Conservation (phyloP, 1,284 basidiomycete species). For the Ceraceosorus guamensis region DNA sequence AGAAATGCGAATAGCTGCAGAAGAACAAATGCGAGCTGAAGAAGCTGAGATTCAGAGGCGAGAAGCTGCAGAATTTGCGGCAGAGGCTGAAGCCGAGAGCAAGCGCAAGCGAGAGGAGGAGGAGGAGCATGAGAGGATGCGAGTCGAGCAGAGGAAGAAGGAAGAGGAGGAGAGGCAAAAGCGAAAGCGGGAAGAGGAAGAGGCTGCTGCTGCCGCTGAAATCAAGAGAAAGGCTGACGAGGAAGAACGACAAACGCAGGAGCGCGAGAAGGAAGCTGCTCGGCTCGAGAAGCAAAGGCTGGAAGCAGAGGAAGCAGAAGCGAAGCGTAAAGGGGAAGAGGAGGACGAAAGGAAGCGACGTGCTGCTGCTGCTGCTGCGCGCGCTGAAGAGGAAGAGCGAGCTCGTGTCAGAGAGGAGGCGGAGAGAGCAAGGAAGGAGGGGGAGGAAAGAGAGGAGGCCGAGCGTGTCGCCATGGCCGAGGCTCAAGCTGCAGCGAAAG, state of each 20-base stretch:
- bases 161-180: conserved; percentile 6
- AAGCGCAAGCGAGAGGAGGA: not conserved
- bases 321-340: too few relatives aligned
- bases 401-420: too few relatives aligned
- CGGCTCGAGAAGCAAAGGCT: too few relatives aligned
- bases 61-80: conserved; percentile 6
- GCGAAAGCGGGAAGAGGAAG: conserved; percentile 13
- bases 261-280: too few relatives aligned
- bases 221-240: not conserved
- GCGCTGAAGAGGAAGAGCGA: not conserved
- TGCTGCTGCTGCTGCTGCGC: too few relatives aligned
- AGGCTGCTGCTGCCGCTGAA: conserved; percentile 3
- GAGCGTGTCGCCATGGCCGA: not conserved
- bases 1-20: conserved; percentile 35
- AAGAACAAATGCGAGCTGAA: not conserved
- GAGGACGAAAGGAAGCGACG: too few relatives aligned
- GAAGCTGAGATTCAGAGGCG: conserved; percentile 6
- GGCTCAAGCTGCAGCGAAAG: not conserved
- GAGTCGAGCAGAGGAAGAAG: too few relatives aligned
- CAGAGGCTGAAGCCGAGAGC: conserved; percentile 6
- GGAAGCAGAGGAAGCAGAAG: too few relatives aligned
- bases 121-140: too few relatives aligned
- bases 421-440: too few relatives aligned
- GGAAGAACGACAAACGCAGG: not conserved
- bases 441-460: conserved; percentile 3